Evolutionary conservation across 2,329 filamentous ascomycete species (phyloP), one percentile per base, ranked within the genome.

Genomic region (Neonectria coccinea): DNA sequence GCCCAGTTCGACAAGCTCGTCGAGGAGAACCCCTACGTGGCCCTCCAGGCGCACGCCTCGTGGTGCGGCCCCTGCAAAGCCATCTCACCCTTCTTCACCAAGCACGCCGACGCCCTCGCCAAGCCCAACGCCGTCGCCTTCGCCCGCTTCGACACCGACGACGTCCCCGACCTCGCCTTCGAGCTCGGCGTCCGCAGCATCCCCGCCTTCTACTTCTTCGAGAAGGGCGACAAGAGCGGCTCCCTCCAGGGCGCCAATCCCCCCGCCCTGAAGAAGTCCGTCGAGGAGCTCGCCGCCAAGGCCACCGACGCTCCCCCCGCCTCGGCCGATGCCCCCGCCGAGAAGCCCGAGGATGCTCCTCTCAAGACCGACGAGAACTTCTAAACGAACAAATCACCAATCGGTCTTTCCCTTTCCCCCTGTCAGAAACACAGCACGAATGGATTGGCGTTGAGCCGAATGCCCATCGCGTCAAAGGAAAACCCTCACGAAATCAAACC

Each of bases 1-100:
- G 72, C 78, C 55, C 79, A 87, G 69, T 86, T 88, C 71, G 75
- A 85, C 65, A 70, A 77, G 41, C 84, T 88, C 66, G 73, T 87
- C 71, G 69, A 77, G 16, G 76, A 75, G 10, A 85, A 80, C 52
- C 83, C 80, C 51, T 85, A 83, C 77, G 85, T 88, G 67, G 81
- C 83, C 65, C 77, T 86, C 67, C 86, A 89, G 75, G 88, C 88
- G 78, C 84, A 81, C 78, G 86, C 87, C 63, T 79, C 83, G 72
- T 89, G 87, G 87, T 89, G 87, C 78, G 82, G 81, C 42, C 87
- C 87, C 29, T 89, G 87, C 85, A 87, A 86, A 77, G 79, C 80
- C 70, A 88, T 89, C 73, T 84, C 85, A 22, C 87, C 87, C 66
- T 71, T 85, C 63, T 89, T 84, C 81, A 73, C 71, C 64, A 79